Conservation (phyloP, 2,329 filamentous ascomycete species). For the Epichloe amarillans region DNA sequence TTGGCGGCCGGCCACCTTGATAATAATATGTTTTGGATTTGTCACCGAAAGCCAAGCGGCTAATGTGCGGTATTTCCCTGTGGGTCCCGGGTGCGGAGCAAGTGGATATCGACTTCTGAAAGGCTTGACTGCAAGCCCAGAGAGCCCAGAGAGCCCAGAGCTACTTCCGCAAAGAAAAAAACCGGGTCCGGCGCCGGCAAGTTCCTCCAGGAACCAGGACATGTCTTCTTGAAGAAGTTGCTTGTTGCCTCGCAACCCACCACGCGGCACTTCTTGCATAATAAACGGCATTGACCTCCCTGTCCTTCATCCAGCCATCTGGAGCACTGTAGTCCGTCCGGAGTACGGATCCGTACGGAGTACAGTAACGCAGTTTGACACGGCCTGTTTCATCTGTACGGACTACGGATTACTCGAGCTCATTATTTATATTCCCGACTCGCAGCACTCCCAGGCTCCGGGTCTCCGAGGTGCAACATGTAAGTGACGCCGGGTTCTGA, state of each 20-base stretch:
- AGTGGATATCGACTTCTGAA: neutral
- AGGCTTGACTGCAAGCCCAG: too few relatives aligned
- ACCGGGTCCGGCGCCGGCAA: neutral
- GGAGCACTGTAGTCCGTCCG: neutral
- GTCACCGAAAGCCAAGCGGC: neutral
- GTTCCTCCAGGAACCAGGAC: slow-evolving; percentile 1
- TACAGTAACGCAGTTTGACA: neutral
- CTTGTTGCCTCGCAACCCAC: slow-evolving; percentile 3
- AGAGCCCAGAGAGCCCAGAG: neutral
- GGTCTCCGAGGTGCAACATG: slow-evolving; percentile 18
- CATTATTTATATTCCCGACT: neutral
- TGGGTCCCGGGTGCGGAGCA: neutral
- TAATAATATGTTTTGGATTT: neutral
- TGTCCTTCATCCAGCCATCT: neutral
- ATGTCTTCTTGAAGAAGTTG: slow-evolving; percentile 7
- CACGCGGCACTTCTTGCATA: slow-evolving; percentile 14
- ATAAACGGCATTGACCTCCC: slow-evolving; percentile 7
- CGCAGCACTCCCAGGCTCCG: slow-evolving; percentile 5
- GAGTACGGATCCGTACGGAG: neutral
- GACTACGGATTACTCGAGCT: neutral
- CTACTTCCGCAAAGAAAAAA: too few relatives aligned
- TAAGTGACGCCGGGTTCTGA: slow-evolving; percentile 14
- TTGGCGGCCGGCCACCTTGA: slow-evolving; percentile 16
- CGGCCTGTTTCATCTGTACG: neutral
- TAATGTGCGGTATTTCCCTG: neutral